phyloP scores from a whole-genome alignment of 108 stramenopile species.

The Discostella stelligeroides region DNA sequence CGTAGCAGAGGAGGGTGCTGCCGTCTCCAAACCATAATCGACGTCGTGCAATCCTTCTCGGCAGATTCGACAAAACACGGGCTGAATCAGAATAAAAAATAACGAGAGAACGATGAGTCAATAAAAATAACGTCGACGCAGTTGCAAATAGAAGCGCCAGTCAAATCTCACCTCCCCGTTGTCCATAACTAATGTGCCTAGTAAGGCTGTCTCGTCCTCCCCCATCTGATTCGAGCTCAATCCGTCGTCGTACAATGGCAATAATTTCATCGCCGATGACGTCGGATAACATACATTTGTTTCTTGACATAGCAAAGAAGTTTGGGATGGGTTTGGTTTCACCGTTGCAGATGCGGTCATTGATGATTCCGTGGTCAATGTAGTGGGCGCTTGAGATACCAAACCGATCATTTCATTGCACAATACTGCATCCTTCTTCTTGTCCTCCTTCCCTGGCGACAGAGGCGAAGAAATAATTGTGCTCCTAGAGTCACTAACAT shows the following conservation, averaged over 20 bases:
- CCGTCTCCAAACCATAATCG: constrained; percentile 48
- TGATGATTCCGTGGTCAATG: too few relatives aligned
- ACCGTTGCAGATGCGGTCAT: background rate
- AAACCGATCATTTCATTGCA: constrained; percentile 17
- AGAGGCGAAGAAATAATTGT: background rate
- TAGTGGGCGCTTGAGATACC: background rate
- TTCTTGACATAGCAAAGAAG: constrained; percentile 15
- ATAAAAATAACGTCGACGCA: background rate
- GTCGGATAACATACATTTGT: constrained; percentile 62
- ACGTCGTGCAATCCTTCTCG: constrained; percentile 88
- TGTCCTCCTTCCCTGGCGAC: too few relatives aligned
- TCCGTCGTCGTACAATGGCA: constrained; percentile 72
- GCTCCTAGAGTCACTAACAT: constrained; percentile 17
- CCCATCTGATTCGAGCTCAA: constrained; percentile 20
- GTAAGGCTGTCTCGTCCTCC: constrained; percentile 3
- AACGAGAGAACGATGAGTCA: background rate
- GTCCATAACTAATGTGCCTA: constrained; percentile 25
- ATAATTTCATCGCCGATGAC: constrained; percentile 65
- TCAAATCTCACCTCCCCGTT: constrained; percentile 47
- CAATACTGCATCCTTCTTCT: constrained; percentile 11
- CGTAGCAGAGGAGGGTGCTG: constrained; percentile 19
- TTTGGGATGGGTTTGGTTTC: background rate
- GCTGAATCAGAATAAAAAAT: constrained; percentile 14
- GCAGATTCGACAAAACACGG: constrained; percentile 90
- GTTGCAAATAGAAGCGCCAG: background rate